Evolutionary conservation across 495 filamentous ascomycete species (phyloP).

Genomic region (Aspergillus diversus): DNA sequence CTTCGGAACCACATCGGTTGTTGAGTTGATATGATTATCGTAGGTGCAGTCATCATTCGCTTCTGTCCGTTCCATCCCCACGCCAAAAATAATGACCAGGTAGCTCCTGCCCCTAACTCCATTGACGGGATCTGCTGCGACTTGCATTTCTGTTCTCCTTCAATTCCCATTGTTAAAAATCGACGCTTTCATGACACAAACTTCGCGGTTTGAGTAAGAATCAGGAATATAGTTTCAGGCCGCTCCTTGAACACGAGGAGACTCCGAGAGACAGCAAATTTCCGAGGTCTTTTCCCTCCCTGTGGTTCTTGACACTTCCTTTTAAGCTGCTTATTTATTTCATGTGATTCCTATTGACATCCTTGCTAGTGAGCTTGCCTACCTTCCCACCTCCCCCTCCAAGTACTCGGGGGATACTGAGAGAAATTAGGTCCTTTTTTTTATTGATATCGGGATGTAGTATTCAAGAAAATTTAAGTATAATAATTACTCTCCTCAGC

Average conservation of each 20-base stretch:
- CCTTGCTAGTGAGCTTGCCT: too few relatives aligned
- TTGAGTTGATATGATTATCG: too few relatives aligned
- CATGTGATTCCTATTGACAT: neutral
- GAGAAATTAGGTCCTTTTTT: too few relatives aligned
- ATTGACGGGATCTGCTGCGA: conserved; percentile 1
- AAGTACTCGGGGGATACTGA: neutral
- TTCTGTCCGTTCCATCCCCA: neutral
- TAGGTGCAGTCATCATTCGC: neutral
- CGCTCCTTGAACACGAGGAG: neutral
- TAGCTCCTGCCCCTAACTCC: neutral
- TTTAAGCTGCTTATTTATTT: neutral
- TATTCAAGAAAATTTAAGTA: neutral
- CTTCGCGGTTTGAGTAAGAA: neutral
- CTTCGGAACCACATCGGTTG: neutral
- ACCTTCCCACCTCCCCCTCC: neutral
- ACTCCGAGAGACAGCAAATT: neutral
- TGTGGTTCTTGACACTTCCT: neutral
- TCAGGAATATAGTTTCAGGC: neutral
- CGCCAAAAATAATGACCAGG: neutral
- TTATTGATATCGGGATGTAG: too few relatives aligned
- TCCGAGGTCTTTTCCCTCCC: neutral
- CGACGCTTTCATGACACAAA: neutral
- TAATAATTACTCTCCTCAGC: neutral
- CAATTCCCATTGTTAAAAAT: neutral
- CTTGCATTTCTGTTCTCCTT: neutral